Evolutionary conservation across 2,329 filamentous ascomycete species (phyloP).

Genomic region (Fusarium humuli): DNA sequence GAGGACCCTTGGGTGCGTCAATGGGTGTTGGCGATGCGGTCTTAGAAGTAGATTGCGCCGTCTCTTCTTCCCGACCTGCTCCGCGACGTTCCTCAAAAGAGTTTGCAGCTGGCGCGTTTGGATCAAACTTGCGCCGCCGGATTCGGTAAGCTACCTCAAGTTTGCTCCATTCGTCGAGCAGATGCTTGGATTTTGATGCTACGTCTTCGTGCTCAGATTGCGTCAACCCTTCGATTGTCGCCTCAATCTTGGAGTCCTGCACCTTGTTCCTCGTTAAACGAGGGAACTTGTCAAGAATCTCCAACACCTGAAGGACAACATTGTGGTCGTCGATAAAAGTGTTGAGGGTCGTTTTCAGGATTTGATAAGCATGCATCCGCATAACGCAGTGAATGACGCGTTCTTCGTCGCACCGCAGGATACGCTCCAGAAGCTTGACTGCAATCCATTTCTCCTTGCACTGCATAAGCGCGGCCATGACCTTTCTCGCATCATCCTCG

Average conservation of each 20-base stretch:
- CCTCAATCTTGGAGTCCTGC: slow-evolving; percentile 93
- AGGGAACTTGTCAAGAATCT: slow-evolving; percentile 89
- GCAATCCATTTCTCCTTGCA: slow-evolving; percentile 99
- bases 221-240: slow-evolving; percentile 76
- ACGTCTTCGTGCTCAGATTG: slow-evolving; percentile 80
- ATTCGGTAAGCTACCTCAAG: slow-evolving; percentile 93
- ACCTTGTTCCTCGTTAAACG: slow-evolving; percentile 97
- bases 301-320: slow-evolving; percentile 87
- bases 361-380: slow-evolving; percentile 97
- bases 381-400: slow-evolving; percentile 88
- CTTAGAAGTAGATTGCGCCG: slow-evolving; percentile 53
- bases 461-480: slow-evolving; percentile 96
- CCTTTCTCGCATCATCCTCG: slow-evolving; percentile 87
- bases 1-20: slow-evolving; percentile 68
- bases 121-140: slow-evolving; percentile 86
- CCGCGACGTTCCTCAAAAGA: slow-evolving; percentile 72
- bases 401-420: slow-evolving; percentile 88
- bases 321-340: slow-evolving; percentile 92
- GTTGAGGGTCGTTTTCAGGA: slow-evolving; percentile 86
- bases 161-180: slow-evolving; percentile 89
- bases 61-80: slow-evolving; percentile 57
- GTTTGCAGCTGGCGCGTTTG: slow-evolving; percentile 68
- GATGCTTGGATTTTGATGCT: slow-evolving; percentile 72
- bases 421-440: slow-evolving; percentile 90
- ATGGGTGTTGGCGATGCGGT: slow-evolving; percentile 59